Evolutionary conservation across 306 rosid species (phyloP).

Genomic region (Gleditsia sinensis): DNA sequence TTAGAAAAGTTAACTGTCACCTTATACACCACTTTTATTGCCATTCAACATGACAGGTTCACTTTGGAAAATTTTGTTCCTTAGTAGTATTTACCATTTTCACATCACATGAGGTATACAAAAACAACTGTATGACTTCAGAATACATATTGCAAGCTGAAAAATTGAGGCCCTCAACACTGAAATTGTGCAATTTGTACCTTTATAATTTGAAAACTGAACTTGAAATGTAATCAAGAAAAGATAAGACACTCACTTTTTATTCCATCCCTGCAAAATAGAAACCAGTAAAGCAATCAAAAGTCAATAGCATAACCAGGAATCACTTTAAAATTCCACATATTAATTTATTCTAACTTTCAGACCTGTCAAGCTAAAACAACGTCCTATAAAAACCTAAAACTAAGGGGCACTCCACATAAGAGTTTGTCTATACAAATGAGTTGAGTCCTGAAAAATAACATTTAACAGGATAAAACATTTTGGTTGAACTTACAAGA

Average conservation of each 20-base stretch:
- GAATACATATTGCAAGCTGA: conserved; percentile 6
- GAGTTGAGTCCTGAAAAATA: background rate
- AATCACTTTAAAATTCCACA: conserved; percentile 28
- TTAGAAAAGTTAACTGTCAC: conserved; percentile 22
- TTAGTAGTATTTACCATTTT: background rate
- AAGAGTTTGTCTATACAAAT: conserved; percentile 3
- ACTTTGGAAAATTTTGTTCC: conserved; percentile 14
- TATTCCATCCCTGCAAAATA: conserved; percentile 98
- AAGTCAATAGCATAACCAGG: conserved; percentile 30
- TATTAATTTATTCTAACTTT: conserved; percentile 11
- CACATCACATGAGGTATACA: background rate
- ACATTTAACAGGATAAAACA: conserved; percentile 1
- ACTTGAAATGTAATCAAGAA: conserved; percentile 30
- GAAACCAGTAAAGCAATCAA: conserved; percentile 26
- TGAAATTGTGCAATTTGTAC: conserved; percentile 5
- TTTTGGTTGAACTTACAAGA: conserved; percentile 66
- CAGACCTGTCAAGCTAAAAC: conserved; percentile 7
- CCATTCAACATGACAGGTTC: conserved; percentile 28
- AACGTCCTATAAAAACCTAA: conserved; percentile 8
- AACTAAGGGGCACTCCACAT: background rate
- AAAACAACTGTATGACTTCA: conserved; percentile 9
- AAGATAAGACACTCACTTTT: conserved; percentile 75
- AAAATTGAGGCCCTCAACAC: conserved; percentile 12
- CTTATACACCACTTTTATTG: conserved; percentile 25
- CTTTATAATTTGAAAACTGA: conserved; percentile 17